These are phyloP conservation scores for Podila epigama DNA, from an alignment of 192 early-diverging fungal genomes.

Conservation along the genomic window DNA sequence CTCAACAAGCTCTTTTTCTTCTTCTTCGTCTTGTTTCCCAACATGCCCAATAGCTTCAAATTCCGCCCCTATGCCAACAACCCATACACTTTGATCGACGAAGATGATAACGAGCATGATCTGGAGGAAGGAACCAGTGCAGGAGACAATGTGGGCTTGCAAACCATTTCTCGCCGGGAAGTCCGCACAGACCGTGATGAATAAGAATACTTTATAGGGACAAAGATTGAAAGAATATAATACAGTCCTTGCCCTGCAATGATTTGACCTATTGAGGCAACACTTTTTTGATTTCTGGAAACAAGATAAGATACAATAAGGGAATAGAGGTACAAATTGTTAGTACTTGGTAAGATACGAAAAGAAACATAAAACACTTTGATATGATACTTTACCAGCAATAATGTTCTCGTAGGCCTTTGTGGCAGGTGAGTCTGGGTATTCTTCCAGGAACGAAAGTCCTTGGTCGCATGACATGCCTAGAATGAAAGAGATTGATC, in stretches of 20 bases:
- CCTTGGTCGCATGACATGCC: conserved; percentile 82
- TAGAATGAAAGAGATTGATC: neutral
- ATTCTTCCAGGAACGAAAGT: conserved; percentile 87
- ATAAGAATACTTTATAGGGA: neutral
- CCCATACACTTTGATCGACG: conserved; percentile 54
- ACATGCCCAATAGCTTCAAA: conserved; percentile 40
- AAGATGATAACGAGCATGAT: conserved; percentile 39
- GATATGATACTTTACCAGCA: conserved; percentile 40
- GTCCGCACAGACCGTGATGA: conserved; percentile 22
- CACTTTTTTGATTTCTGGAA: conserved; percentile 33
- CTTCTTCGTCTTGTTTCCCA: conserved; percentile 8
- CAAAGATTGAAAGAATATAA: conserved; percentile 14
- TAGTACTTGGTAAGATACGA: neutral
- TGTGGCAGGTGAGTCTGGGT: conserved; percentile 88
- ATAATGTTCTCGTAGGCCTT: conserved; percentile 71
- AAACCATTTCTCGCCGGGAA: conserved; percentile 47
- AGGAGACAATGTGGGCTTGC: conserved; percentile 25
- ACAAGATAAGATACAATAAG: neutral
- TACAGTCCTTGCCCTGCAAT: no score
- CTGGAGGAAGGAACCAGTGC: conserved; percentile 25
- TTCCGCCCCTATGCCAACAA: conserved; percentile 60
- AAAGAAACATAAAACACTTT: neutral
- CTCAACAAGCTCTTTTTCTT: neutral
- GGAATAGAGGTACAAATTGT: neutral
- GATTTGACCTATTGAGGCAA: conserved; percentile 21